Percentiles rank a stretch among this genome's conserved stretches.
These are phyloP conservation scores for Cladosporium phlei DNA, from an alignment of 2,329 filamentous ascomycete genomes.

Conservation along the genomic window DNA sequence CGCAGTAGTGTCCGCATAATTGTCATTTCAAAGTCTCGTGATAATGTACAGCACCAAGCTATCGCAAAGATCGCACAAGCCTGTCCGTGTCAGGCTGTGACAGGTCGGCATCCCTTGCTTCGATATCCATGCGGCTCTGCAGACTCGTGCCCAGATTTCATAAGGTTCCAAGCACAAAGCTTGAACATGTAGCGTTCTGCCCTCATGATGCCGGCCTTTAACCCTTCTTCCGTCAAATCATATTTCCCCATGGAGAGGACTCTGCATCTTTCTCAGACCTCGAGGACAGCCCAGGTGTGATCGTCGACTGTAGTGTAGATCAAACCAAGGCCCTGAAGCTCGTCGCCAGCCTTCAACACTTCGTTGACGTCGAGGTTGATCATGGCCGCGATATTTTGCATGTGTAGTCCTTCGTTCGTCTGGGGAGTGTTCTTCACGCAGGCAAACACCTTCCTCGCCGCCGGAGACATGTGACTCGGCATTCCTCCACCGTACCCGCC, in stretches of 20 bases:
- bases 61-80: neutral
- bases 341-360: conserved; percentile 72
- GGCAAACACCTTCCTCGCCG: conserved; percentile 65
- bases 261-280: conserved; percentile 45
- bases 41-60: conserved; percentile 5
- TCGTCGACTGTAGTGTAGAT: conserved; percentile 93
- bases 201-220: no score
- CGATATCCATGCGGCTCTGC: conserved; percentile 7
- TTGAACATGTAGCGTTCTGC: no score
- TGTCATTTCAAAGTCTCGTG: conserved; percentile 9
- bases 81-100: neutral
- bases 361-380: conserved; percentile 64
- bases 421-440: conserved; percentile 63
- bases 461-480: conserved; percentile 39
- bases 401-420: conserved; percentile 76
- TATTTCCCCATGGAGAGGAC: neutral
- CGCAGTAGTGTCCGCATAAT: neutral
- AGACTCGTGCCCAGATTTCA: neutral
- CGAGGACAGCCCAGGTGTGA: conserved; percentile 81
- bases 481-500: conserved; percentile 32
- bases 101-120: conserved; percentile 12
- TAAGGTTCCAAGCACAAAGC: conserved; percentile 1
- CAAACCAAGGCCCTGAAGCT: conserved; percentile 66
- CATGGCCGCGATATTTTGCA: conserved; percentile 67
- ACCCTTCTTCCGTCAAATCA: no score